Conservation (phyloP, 345 rosid species). For the Eucalyptus tenuipes region DNA sequence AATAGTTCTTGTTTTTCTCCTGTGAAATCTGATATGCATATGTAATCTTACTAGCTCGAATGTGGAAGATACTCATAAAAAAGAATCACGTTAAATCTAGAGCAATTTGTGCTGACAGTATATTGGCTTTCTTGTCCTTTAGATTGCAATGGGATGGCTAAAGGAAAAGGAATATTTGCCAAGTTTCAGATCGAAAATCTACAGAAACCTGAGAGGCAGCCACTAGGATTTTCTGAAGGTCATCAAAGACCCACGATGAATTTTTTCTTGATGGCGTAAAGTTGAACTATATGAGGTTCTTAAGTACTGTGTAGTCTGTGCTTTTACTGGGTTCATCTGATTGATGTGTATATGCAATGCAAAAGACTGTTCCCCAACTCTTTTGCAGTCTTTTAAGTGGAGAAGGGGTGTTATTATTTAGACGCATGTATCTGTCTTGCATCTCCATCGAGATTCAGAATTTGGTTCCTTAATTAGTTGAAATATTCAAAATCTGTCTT, state of each 20-base stretch:
- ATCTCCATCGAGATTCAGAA: not conserved
- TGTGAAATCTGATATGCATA: not conserved
- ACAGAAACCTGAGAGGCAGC: slow-evolving; percentile 13
- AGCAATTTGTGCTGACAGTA: not conserved
- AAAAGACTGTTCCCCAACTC: not conserved
- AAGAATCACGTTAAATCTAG: not conserved
- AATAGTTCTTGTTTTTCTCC: not conserved
- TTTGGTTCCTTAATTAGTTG: not conserved
- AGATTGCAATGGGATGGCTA: slow-evolving; percentile 13
- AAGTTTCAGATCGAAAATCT: slow-evolving; percentile 5
- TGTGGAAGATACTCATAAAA: not conserved
- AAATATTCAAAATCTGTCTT: not conserved
- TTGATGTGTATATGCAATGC: not conserved
- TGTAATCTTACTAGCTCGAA: not conserved
- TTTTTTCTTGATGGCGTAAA: not conserved
- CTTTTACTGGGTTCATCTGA: not conserved
- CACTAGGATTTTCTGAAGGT: slow-evolving; percentile 24
- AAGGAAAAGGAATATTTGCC: slow-evolving; percentile 8
- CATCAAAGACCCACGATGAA: not conserved
- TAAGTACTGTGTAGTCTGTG: not conserved
- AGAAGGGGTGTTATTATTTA: not conserved
- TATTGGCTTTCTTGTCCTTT: not conserved
- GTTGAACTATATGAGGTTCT: not conserved
- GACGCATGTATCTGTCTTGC: not conserved
- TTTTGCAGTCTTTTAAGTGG: not conserved